Evolutionary conservation across 306 rosid genomes (phyloP).

Genomic region (Cucurbita argyrosperma): DNA sequence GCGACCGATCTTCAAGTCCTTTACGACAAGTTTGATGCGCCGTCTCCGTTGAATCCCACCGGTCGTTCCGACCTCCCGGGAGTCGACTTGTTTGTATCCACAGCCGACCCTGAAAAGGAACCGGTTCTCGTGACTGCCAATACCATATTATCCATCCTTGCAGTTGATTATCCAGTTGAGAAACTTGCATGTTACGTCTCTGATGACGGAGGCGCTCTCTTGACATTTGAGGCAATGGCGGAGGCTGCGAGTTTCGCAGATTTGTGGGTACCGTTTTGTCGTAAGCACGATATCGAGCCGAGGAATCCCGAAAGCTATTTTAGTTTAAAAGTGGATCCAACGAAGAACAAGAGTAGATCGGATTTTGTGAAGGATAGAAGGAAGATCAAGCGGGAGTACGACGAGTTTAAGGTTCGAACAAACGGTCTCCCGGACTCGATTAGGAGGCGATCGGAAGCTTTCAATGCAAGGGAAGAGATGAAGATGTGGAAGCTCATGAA

Average conservation of each 20-base stretch:
- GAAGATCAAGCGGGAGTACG: slow-evolving; percentile 84
- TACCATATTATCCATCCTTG: slow-evolving; percentile 72
- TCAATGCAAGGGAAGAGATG: slow-evolving; percentile 51
- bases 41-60: slow-evolving; percentile 34
- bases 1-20: slow-evolving; percentile 62
- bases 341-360: slow-evolving; percentile 61
- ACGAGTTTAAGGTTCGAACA: slow-evolving; percentile 77
- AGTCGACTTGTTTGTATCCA: slow-evolving; percentile 64
- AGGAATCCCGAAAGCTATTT: slow-evolving; percentile 81
- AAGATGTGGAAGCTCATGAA: slow-evolving; percentile 34
- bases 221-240: slow-evolving; percentile 70
- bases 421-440: slow-evolving; percentile 78
- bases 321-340: slow-evolving; percentile 58
- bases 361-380: slow-evolving; percentile 86
- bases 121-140: slow-evolving; percentile 87
- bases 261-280: slow-evolving; percentile 85
- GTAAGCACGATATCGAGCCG: slow-evolving; percentile 67
- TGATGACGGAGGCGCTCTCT: slow-evolving; percentile 83
- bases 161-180: slow-evolving; percentile 84
- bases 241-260: slow-evolving; percentile 95
- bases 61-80: slow-evolving; percentile 40
- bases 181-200: slow-evolving; percentile 75
- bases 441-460: slow-evolving; percentile 65
- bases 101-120: slow-evolving; percentile 90
- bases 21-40: slow-evolving; percentile 54